Evolutionary conservation across 805 yeast genomes (phyloP).

Genomic region (Candida nitratophila): DNA sequence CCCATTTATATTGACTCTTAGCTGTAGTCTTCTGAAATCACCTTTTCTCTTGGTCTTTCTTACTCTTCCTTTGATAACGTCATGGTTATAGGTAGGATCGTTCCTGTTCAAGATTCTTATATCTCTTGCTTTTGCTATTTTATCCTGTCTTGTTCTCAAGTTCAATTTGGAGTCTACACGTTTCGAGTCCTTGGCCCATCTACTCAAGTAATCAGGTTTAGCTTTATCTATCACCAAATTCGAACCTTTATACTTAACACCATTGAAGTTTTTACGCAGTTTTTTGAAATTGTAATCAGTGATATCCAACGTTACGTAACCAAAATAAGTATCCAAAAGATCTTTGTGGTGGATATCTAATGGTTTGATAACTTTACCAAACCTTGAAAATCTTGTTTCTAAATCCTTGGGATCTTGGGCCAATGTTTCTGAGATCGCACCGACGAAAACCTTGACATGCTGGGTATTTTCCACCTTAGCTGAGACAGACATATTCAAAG

Average conservation of each 20-base stretch:
- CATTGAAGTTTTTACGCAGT: conserved; percentile 54
- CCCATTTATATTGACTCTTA: conserved; percentile 58
- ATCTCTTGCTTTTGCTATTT: conserved; percentile 27
- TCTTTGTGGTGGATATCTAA: conserved; percentile 53
- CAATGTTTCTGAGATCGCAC: conserved; percentile 53
- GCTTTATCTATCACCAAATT: conserved; percentile 58
- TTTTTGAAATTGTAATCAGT: conserved; percentile 37
- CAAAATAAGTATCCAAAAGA: conserved; percentile 50
- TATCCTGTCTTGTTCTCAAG: conserved; percentile 23
- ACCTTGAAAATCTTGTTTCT: conserved; percentile 48
- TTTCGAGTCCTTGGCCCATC: conserved; percentile 39
- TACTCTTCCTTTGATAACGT: conserved; percentile 44
- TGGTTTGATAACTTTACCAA: conserved; percentile 45
- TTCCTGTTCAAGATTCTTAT: conserved; percentile 38
- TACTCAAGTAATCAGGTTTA: conserved; percentile 40
- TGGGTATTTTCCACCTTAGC: background rate
- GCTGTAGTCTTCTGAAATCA: conserved; percentile 46
- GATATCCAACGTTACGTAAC: conserved; percentile 55
- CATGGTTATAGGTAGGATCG: conserved; percentile 26
- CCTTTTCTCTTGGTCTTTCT: conserved; percentile 48
- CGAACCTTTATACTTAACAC: conserved; percentile 70
- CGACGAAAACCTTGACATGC: conserved; percentile 44
- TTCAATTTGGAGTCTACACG: conserved; percentile 30
- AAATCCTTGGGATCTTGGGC: conserved; percentile 40
- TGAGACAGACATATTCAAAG: background rate